Percentiles rank a stretch among this genome's conserved stretches.
Evolutionary conservation across 2,329 filamentous ascomycete species (phyloP).

Genomic region (Graphilbum sp.): DNA sequence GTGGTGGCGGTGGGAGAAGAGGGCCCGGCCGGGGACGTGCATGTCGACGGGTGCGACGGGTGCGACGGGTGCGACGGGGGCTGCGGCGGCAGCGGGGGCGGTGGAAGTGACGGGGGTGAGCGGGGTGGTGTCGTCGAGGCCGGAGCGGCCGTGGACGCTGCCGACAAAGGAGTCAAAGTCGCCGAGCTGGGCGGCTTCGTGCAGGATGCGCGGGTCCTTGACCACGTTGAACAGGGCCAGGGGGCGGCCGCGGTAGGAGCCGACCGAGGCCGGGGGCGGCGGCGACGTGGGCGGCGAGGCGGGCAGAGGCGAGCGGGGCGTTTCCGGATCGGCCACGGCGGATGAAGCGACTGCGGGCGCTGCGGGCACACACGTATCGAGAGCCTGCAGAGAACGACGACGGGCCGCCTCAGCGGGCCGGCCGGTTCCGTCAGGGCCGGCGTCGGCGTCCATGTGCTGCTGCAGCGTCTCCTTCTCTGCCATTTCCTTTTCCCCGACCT

Average conservation of each 20-base stretch:
- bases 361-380: too few relatives aligned
- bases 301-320: neutral
- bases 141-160: conserved; percentile 19
- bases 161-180: conserved; percentile 23
- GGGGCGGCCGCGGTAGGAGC: conserved; percentile 23
- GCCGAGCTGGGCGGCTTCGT: conserved; percentile 21
- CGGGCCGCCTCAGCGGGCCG: too few relatives aligned
- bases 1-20: neutral
- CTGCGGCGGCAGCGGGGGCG: too few relatives aligned
- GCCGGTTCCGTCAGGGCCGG: too few relatives aligned
- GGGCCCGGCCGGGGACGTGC: neutral
- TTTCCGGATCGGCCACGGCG: neutral
- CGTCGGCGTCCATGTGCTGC: too few relatives aligned
- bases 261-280: conserved; percentile 14
- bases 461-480: too few relatives aligned
- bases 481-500: too few relatives aligned
- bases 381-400: too few relatives aligned
- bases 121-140: conserved; percentile 10
- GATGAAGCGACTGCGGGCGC: neutral
- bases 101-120: too few relatives aligned
- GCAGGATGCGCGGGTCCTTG: conserved; percentile 19
- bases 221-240: conserved; percentile 21
- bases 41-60: neutral
- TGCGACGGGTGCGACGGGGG: too few relatives aligned
- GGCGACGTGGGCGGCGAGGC: conserved; percentile 1